A percentile compares a stretch with the other conserved stretches of the same genome.
Evolutionary conservation across 306 rosid genomes (phyloP).

Genomic region (Rosa rugosa): DNA sequence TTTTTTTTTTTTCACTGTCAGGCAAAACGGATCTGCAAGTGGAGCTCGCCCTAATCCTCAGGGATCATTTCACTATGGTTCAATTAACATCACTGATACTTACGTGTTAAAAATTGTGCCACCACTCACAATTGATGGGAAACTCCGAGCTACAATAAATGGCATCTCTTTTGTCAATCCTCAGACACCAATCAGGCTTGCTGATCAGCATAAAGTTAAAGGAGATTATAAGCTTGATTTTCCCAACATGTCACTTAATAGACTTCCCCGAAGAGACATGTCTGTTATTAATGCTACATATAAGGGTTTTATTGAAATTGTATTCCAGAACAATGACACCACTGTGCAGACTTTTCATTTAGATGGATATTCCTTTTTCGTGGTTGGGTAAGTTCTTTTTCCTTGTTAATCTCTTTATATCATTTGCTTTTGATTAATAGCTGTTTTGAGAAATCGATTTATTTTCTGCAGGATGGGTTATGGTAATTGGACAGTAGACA

Average conservation of each 20-base stretch:
- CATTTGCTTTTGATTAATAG: too few relatives aligned
- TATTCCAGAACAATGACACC: conserved; percentile 80
- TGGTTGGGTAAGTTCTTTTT: conserved; percentile 67
- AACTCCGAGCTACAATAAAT: conserved; percentile 58
- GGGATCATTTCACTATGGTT: conserved; percentile 83
- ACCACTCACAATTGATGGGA: conserved; percentile 49
- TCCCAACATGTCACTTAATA: conserved; percentile 60
- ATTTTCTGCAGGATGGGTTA: conserved; percentile 60
- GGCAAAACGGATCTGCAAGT: conserved; percentile 84
- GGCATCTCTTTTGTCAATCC: conserved; percentile 84
- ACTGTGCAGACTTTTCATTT: conserved; percentile 65
- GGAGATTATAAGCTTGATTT: conserved; percentile 85
- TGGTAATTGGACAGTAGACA: conserved; percentile 74
- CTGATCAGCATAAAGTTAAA: conserved; percentile 58
- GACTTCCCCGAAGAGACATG: conserved; percentile 53
- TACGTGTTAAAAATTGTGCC: conserved; percentile 57
- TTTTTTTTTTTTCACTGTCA: conserved; percentile 22
- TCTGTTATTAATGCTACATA: conserved; percentile 80
- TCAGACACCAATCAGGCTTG: conserved; percentile 70
- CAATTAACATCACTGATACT: conserved; percentile 79
- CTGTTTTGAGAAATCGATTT: conserved; percentile 23
- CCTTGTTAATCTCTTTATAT: background rate
- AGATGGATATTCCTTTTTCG: conserved; percentile 78
- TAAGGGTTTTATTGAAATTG: conserved; percentile 77
- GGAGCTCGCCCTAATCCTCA: conserved; percentile 98